These are phyloP conservation scores for Termitomyces bulborhizus DNA, from an alignment of 768 basidiomycete genomes.

Conservation along the genomic window DNA sequence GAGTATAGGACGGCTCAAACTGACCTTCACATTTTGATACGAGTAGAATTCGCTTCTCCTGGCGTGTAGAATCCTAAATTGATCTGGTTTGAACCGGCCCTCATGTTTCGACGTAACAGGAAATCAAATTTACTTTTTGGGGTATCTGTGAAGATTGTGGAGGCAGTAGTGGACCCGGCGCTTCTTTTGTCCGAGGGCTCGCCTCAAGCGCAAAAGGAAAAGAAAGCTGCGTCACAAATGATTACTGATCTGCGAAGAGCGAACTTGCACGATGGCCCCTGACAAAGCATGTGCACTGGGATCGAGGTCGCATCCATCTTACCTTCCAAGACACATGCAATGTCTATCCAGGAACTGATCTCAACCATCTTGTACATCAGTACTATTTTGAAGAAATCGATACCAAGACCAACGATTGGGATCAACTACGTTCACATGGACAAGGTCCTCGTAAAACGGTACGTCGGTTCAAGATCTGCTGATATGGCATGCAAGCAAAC, in stretches of 20 bases:
- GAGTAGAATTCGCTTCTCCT: too few relatives aligned
- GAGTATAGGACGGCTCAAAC: too few relatives aligned
- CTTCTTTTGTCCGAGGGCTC: constrained; percentile 15
- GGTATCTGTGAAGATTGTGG: constrained; percentile 2
- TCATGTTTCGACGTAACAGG: background rate
- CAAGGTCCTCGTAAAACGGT: constrained; percentile 25
- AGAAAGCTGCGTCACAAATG: constrained; percentile 21
- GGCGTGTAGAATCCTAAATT: too few relatives aligned
- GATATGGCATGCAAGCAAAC: background rate
- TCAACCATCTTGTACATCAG: constrained; percentile 32
- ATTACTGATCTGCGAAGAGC: constrained; percentile 25
- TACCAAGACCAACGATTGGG: constrained; percentile 11
- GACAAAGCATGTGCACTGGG: constrained; percentile 24
- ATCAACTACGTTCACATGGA: constrained; percentile 31
- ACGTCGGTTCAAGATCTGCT: background rate
- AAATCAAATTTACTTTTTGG: constrained; percentile 1
- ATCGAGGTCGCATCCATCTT: too few relatives aligned
- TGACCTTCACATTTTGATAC: too few relatives aligned
- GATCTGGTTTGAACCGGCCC: background rate
- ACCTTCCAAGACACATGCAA: too few relatives aligned
- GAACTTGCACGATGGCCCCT: constrained; percentile 33
- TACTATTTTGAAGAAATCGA: constrained; percentile 17
- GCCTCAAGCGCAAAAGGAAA: constrained; percentile 16
- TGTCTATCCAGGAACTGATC: constrained; percentile 24
- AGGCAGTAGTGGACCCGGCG: constrained; percentile 9